Percentiles rank a stretch among this genome's conserved stretches.
Conservation (phyloP, 1,284 basidiomycete species). For the Austroboletus niveus region DNA sequence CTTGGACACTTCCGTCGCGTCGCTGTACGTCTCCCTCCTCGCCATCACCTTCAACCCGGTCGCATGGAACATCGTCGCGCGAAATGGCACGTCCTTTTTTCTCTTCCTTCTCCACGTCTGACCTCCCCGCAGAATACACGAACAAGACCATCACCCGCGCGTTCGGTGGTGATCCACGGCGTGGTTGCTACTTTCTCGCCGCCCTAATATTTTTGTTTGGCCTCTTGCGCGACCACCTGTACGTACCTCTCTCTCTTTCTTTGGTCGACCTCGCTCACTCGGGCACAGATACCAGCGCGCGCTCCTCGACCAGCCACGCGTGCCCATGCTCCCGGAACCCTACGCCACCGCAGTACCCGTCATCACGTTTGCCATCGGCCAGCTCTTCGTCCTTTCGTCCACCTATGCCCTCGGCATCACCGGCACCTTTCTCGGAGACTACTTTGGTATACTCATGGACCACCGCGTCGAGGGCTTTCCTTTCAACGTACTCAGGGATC, state of each 20-base stretch:
- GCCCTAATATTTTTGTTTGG: slow-evolving; percentile 87
- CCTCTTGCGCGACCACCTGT: slow-evolving; percentile 85
- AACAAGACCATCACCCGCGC: slow-evolving; percentile 85
- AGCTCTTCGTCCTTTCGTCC: slow-evolving; percentile 82
- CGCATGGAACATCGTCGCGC: slow-evolving; percentile 95
- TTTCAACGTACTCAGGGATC: slow-evolving; percentile 90
- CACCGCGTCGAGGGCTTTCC: slow-evolving; percentile 86
- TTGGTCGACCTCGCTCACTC: neutral
- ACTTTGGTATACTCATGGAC: slow-evolving; percentile 99
- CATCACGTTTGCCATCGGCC: slow-evolving; percentile 68
- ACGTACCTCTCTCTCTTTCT: slow-evolving; percentile 28
- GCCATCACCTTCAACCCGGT: slow-evolving; percentile 86
- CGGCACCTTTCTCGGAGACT: slow-evolving; percentile 94
- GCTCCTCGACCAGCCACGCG: slow-evolving; percentile 67
- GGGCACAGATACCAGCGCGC: slow-evolving; percentile 66
- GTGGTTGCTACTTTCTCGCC: slow-evolving; percentile 91
- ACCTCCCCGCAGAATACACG: slow-evolving; percentile 63
- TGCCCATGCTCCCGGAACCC: slow-evolving; percentile 56
- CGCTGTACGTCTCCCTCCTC: slow-evolving; percentile 62
- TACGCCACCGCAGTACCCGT: slow-evolving; percentile 62
- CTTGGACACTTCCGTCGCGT: slow-evolving; percentile 63
- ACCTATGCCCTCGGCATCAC: slow-evolving; percentile 93
- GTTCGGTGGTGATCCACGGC: slow-evolving; percentile 69
- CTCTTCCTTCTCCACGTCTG: too few relatives aligned
- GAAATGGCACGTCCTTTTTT: slow-evolving; percentile 62